Conservation (phyloP, 108 stramenopile genomes). For the Epithemia pelagica region DNA sequence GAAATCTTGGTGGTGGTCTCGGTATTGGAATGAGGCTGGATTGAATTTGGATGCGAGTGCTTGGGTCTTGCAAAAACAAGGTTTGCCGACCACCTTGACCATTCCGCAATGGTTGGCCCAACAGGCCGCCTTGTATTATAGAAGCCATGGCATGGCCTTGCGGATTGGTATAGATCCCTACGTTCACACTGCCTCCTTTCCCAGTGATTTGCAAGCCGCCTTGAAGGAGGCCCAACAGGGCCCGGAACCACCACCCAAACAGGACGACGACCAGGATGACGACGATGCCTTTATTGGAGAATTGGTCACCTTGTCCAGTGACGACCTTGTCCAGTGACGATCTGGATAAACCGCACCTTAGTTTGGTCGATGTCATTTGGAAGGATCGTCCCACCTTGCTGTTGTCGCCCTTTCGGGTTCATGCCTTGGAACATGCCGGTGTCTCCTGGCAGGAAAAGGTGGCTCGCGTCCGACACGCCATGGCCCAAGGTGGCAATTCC, state of each 20-base stretch:
- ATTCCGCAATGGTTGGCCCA: conserved; percentile 57
- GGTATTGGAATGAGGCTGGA: conserved; percentile 93
- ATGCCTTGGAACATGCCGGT: conserved; percentile 89
- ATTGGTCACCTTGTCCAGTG: conserved; percentile 45
- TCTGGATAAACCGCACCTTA: too few relatives aligned
- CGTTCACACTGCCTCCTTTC: conserved; percentile 74
- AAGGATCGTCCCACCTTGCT: conserved; percentile 69
- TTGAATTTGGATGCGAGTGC: conserved; percentile 54
- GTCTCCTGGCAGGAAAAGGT: conserved; percentile 76
- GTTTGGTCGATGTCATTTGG: conserved; percentile 93
- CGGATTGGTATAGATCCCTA: conserved; percentile 75
- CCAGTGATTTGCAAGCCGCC: conserved; percentile 57
- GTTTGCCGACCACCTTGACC: conserved; percentile 59
- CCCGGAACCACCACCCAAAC: background rate
- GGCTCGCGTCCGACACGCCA: conserved; percentile 49
- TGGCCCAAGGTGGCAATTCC: conserved; percentile 49
- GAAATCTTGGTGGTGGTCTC: conserved; percentile 91
- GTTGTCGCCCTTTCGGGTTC: conserved; percentile 75
- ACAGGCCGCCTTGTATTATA: conserved; percentile 30
- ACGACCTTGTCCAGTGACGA: too few relatives aligned
- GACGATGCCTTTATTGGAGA: conserved; percentile 36
- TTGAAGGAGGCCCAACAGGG: conserved; percentile 32
- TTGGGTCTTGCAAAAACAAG: conserved; percentile 84
- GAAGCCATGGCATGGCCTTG: conserved; percentile 10
- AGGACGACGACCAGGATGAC: conserved; percentile 15